Percentiles rank a stretch among this genome's conserved stretches.
Evolutionary conservation across 257 asterid genomes (phyloP).

Genomic region (Gardenia jasminoides): DNA sequence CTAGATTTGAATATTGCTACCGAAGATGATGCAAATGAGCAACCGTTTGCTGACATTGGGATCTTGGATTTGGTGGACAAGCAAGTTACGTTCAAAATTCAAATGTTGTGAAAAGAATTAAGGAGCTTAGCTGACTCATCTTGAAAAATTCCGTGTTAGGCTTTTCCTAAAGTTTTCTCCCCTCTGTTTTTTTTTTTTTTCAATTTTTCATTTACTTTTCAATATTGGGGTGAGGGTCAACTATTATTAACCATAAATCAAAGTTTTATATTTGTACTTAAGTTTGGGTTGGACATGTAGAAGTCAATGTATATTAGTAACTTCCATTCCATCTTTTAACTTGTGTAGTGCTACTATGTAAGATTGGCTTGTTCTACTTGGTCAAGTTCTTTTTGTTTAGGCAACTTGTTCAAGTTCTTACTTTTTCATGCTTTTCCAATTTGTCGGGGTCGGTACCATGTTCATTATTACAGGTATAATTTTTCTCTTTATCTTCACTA

Average conservation of each 20-base stretch:
- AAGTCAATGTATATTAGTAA: slow-evolving; percentile 11
- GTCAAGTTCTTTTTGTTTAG: background rate
- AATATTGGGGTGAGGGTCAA: slow-evolving; percentile 26
- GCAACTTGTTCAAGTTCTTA: background rate
- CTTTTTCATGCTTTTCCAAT: background rate
- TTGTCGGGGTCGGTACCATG: background rate
- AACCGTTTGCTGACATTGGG: slow-evolving; percentile 24
- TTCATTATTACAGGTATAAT: background rate
- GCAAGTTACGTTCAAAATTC: slow-evolving; percentile 53
- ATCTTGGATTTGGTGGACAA: slow-evolving; percentile 56
- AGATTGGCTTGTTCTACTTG: background rate
- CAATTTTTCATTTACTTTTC: background rate
- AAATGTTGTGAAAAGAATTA: slow-evolving; percentile 36
- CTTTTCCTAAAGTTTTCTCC: background rate
- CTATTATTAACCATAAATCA: slow-evolving; percentile 11
- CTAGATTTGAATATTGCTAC: slow-evolving; percentile 75
- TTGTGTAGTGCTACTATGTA: background rate
- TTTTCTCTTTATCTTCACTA: background rate
- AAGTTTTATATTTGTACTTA: background rate
- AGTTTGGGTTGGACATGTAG: slow-evolving; percentile 7
- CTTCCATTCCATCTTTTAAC: background rate
- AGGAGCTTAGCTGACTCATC: background rate
- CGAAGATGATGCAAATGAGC: slow-evolving; percentile 38
- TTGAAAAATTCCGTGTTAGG: background rate
- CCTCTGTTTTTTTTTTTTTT: background rate